Percentiles rank a stretch among this genome's conserved stretches.
These are phyloP conservation scores for Crithidia thermophila DNA, from an alignment of 208 protist genomes.

Conservation along the genomic window DNA sequence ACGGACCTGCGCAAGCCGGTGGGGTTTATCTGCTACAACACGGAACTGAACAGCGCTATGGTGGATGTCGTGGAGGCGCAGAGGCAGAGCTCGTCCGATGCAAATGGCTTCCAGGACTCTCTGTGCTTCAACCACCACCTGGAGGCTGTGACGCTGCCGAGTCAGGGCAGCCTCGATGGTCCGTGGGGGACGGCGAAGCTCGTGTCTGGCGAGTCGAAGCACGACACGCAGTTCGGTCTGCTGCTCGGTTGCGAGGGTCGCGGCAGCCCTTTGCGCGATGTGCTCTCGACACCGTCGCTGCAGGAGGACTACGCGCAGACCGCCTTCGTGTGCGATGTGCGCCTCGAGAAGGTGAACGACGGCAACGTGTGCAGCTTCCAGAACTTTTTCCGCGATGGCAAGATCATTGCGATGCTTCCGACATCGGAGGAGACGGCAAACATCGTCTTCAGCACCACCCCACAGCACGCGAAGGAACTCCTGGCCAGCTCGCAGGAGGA, in stretches of 20 bases:
- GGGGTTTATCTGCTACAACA: conserved; percentile 83
- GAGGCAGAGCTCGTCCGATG: not conserved
- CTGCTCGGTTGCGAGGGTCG: conserved; percentile 87
- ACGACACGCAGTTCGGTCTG: conserved; percentile 48
- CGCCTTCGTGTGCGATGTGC: conserved; percentile 82
- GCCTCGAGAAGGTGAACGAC: conserved; percentile 61
- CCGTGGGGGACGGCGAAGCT: conserved; percentile 47
- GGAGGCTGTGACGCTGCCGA: conserved; percentile 45
- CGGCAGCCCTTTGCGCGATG: conserved; percentile 70
- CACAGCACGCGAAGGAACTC: conserved; percentile 61
- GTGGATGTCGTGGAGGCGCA: conserved; percentile 66
- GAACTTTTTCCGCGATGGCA: conserved; percentile 89
- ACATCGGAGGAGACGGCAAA: conserved; percentile 78
- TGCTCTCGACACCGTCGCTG: conserved; percentile 51
- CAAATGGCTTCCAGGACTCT: conserved; percentile 28
- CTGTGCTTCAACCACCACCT: conserved; percentile 64
- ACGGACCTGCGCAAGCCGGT: conserved; percentile 78
- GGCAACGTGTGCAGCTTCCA: conserved; percentile 89
- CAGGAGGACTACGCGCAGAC: conserved; percentile 87
- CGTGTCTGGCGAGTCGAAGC: conserved; percentile 23
- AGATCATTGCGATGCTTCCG: conserved; percentile 83
- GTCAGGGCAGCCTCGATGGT: conserved; percentile 43
- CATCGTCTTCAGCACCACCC: conserved; percentile 84
- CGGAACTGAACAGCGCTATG: conserved; percentile 70
- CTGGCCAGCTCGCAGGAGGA: conserved; percentile 54